phyloP scores from a whole-genome alignment of 768 basidiomycete species.

The Tylopilus vinaceipallidus region DNA sequence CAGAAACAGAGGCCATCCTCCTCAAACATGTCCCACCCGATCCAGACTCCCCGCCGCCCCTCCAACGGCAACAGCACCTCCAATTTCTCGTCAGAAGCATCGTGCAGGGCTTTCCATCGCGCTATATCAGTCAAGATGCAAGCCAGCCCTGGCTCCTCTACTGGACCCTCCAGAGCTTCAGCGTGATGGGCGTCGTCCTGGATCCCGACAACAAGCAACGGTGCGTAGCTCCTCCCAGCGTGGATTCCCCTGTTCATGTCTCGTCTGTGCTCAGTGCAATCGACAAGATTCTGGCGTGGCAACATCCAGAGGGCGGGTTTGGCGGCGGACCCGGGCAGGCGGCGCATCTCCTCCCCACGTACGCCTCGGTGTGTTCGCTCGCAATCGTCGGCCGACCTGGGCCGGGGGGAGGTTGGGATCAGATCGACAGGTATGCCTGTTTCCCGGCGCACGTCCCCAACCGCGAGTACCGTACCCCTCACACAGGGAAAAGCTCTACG shows the following conservation, averaged over 20 bases:
- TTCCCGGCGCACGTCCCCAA: too few relatives aligned
- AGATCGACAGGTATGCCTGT: slow-evolving; percentile 80
- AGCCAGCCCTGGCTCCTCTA: slow-evolving; percentile 95
- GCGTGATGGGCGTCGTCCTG: slow-evolving; percentile 70
- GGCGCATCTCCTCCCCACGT: slow-evolving; percentile 86
- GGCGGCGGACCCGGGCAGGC: slow-evolving; percentile 88
- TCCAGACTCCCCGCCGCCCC: slow-evolving; percentile 29
- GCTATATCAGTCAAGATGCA: slow-evolving; percentile 85
- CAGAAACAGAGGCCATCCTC: slow-evolving; percentile 66
- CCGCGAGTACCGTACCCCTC: too few relatives aligned
- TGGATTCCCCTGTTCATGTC: neutral
- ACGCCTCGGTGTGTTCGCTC: slow-evolving; percentile 81
- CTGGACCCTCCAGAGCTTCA: slow-evolving; percentile 88
- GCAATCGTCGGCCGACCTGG: slow-evolving; percentile 80
- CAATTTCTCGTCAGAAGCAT: slow-evolving; percentile 73
- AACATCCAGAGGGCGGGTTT: slow-evolving; percentile 88
- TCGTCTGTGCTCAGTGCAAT: slow-evolving; percentile 52
- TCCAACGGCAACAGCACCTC: slow-evolving; percentile 68
- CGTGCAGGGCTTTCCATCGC: slow-evolving; percentile 73
- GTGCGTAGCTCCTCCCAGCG: too few relatives aligned
- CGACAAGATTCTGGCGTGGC: slow-evolving; percentile 75
- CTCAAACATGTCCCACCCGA: slow-evolving; percentile 47
- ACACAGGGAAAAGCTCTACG: slow-evolving; percentile 73
- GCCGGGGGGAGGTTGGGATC: slow-evolving; percentile 77
- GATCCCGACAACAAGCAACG: slow-evolving; percentile 76